These are phyloP conservation scores for Mortierella sp. DNA, from an alignment of 371 early-diverging fungal species.

Conservation along the genomic window DNA sequence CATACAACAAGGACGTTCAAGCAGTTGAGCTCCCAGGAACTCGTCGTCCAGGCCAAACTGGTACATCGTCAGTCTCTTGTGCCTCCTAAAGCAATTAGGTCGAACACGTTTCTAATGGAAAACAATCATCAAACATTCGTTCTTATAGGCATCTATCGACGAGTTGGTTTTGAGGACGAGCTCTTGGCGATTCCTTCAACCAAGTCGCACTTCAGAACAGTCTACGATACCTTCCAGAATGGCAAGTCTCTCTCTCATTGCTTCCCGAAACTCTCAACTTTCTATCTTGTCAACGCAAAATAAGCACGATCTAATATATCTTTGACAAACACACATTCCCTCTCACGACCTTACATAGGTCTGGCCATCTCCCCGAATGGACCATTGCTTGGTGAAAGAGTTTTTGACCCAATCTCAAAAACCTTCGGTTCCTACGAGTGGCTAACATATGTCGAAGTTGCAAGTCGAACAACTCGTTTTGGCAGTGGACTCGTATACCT, in stretches of 20 bases:
- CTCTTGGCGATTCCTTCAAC: slow-evolving; percentile 23
- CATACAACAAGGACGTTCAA: slow-evolving; percentile 23
- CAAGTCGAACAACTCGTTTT: slow-evolving; percentile 76
- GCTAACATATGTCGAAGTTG: slow-evolving; percentile 81
- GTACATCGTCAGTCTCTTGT: slow-evolving; percentile 1
- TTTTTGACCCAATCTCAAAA: slow-evolving; percentile 64
- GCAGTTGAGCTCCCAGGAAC: slow-evolving; percentile 47
- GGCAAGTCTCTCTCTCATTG: slow-evolving; percentile 16
- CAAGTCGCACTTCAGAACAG: slow-evolving; percentile 40
- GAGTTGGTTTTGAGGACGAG: slow-evolving; percentile 25
- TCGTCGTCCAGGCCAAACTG: slow-evolving; percentile 50
- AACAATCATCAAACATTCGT: neutral
- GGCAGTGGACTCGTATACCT: slow-evolving; percentile 73
- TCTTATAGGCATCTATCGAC: slow-evolving; percentile 52
- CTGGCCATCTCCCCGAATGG: slow-evolving; percentile 19
- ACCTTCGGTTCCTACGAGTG: slow-evolving; percentile 81
- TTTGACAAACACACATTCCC: neutral
- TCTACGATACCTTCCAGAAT: slow-evolving; percentile 55
- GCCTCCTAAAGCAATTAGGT: neutral
- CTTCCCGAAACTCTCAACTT: neutral
- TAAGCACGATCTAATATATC: no score
- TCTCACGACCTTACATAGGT: neutral
- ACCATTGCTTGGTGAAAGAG: slow-evolving; percentile 65
- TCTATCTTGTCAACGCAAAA: no score
- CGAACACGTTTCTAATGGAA: no score